Evolutionary conservation across 2,329 filamentous ascomycete species (phyloP).

Genomic region (Ceratocystis cubensis): DNA sequence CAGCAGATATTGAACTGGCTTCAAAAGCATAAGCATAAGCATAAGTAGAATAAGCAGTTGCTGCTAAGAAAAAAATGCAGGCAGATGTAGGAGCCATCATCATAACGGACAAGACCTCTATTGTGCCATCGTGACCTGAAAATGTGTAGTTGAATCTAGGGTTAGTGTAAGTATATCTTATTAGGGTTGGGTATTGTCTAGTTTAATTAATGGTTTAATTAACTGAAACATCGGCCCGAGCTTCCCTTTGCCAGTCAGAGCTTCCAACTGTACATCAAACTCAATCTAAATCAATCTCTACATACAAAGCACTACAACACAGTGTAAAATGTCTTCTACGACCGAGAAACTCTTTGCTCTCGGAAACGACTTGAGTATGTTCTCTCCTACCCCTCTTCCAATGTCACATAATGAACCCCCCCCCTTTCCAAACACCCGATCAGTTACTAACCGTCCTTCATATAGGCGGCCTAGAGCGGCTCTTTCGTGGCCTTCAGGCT

Average conservation of each 20-base stretch:
- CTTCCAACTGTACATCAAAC: not conserved
- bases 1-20: not conserved
- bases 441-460: conserved; percentile 32
- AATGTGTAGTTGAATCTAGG: not conserved
- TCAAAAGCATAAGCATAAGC: conserved; percentile 3
- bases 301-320: not conserved
- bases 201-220: not conserved
- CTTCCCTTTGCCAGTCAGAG: not conserved
- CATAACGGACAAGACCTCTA: not conserved
- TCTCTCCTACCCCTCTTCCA: not conserved
- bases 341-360: conserved; percentile 30
- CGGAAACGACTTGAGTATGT: conserved; percentile 36
- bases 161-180: not conserved
- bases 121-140: not conserved
- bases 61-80: not conserved
- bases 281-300: not conserved
- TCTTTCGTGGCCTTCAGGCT: conserved; percentile 46
- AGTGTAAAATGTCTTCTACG: conserved; percentile 9
- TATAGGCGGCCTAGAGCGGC: conserved; percentile 49
- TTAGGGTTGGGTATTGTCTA: not conserved
- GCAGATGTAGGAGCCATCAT: not conserved
- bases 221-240: conserved; percentile 4
- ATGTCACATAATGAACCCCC: not conserved
- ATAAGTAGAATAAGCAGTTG: conserved; percentile 3
- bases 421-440: conserved; percentile 32